Evolutionary conservation across 768 basidiomycete species (phyloP).

Genomic region (Auricularia auricula-judae): DNA sequence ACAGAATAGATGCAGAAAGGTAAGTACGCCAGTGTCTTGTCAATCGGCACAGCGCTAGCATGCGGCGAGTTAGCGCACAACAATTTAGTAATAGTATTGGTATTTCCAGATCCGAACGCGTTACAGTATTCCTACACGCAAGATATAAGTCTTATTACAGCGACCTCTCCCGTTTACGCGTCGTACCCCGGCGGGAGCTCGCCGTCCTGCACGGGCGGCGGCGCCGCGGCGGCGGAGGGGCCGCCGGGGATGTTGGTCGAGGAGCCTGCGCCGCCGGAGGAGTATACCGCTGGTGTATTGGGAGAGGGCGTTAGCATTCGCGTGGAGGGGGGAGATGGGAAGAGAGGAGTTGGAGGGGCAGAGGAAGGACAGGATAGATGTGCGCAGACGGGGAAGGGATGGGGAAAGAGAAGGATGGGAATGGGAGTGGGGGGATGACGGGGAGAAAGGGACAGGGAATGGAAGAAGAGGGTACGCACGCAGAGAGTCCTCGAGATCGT

Average conservation of each 20-base stretch:
- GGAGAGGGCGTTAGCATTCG: not conserved
- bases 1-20: no score
- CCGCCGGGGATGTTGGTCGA: not conserved
- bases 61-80: no score
- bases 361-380: not conserved
- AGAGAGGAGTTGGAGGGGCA: no score
- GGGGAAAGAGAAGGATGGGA: not conserved
- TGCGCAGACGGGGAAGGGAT: not conserved
- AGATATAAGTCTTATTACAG: no score
- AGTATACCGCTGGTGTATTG: not conserved
- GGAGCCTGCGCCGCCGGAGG: not conserved
- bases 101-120: no score
- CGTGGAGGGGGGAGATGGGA: not conserved
- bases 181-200: not conserved
- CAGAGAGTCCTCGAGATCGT: conserved; percentile 47
- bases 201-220: not conserved
- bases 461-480: conserved; percentile 34
- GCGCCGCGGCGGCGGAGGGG: not conserved
- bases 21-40: no score
- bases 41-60: no score
- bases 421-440: not conserved
- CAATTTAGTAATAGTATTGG: no score
- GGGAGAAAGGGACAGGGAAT: no score
- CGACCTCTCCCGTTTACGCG: not conserved
- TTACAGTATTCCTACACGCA: no score